Base-by-base conservation (phyloP, 208 protist species). In the Naegleria fowleri region DNA sequence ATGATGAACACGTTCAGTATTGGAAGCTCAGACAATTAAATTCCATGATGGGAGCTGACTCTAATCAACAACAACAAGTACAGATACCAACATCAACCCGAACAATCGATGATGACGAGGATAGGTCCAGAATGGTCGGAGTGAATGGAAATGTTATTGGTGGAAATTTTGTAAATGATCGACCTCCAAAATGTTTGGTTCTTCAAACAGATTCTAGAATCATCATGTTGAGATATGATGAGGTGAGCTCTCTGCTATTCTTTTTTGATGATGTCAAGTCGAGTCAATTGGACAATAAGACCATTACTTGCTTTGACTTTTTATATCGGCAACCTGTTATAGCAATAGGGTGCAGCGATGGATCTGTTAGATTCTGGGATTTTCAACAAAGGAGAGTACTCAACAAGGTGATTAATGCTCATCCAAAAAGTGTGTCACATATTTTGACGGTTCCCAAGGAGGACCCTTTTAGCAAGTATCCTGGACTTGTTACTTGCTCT, bases 221-320 rank as follows among this genome's bases (percentile, higher is more conserved):
- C 39, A 89, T 67, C 13, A 39, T 89, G 33, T 41, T 89, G 29
- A 59, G 48, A 41, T 89, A 89, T 89, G 86, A 89, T 89, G 86
- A 89, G 67, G 86, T 40, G n/a, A 40, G n/a, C 9, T 43, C 48
- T 29, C 16, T 29, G 2, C 5, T 58, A 0, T 89, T 43, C 48
- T 67, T 89, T 40, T 89, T 89, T 29, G 86, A 89, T 40, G 86
- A 89, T 4, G 86, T 89, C 7, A 89, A 89, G 29, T 43, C 33
- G 38, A 33, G 15, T 38, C 41, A 67, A 41, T 40, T 89, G 7
- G 86, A 67, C 22, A 67, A 51, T 5, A 41, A 86, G 22, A 51
- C 9, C 29, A 86, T 86, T 39, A 13, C 39, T 16, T 67, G n/a
- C 39, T 67, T 89, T 38, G 43, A 89, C 9, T 89, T 89, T 40